These are phyloP conservation scores for Rubus parviflorus DNA, from an alignment of 306 rosid genomes.

Conservation along the genomic window DNA sequence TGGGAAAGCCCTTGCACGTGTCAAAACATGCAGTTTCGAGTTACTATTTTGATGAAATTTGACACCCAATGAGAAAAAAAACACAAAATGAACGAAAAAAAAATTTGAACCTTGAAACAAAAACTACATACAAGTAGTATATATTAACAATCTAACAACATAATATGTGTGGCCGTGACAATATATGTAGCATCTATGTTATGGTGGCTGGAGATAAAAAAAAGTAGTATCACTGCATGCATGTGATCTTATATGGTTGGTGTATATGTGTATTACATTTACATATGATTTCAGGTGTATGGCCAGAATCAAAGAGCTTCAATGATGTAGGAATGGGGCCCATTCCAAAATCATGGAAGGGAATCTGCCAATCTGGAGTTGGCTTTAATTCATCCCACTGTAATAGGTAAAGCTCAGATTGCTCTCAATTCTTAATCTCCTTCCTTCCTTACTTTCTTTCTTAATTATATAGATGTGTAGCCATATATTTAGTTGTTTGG, in stretches of 20 bases:
- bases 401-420: conserved; percentile 43
- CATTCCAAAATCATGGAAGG: conserved; percentile 74
- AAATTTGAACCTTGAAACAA: too few relatives aligned
- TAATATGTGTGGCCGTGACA: too few relatives aligned
- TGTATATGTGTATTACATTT: not conserved
- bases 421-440: not conserved
- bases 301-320: conserved; percentile 89
- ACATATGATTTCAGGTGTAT: conserved; percentile 53
- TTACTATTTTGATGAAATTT: not conserved
- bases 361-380: conserved; percentile 67
- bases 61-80: not conserved
- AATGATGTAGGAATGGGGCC: conserved; percentile 72
- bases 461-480: not conserved
- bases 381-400: conserved; percentile 62
- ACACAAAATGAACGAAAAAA: too few relatives aligned
- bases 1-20: too few relatives aligned
- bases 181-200: not conserved
- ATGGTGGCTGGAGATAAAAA: not conserved
- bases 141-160: not conserved
- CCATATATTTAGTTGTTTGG: not conserved
- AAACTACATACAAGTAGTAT: too few relatives aligned
- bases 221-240: conserved; percentile 6
- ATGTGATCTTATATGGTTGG: not conserved
- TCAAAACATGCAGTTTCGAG: too few relatives aligned
- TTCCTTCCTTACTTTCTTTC: not conserved